Percentiles rank a stretch among this genome's conserved stretches.
Conservation (phyloP, 257 asterid species). For the Vinca minor region DNA sequence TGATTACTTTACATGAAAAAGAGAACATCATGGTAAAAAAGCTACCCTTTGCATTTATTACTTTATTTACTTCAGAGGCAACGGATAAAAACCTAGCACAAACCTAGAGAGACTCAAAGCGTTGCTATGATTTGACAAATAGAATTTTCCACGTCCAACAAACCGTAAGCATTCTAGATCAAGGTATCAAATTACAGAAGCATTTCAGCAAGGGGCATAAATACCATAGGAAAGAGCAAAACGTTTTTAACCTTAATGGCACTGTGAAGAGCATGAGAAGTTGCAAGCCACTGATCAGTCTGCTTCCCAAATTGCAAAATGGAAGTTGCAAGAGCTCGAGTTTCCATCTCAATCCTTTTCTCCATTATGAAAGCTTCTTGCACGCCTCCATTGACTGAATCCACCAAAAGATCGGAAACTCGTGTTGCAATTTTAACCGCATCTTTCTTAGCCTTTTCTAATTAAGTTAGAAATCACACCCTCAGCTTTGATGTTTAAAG, state of each 20-base stretch:
- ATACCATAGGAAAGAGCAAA: conserved; percentile 5
- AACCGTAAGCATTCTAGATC: not conserved
- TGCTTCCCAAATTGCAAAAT: conserved; percentile 59
- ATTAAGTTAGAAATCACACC: not conserved
- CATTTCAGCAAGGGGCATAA: not conserved
- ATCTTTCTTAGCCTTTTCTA: conserved; percentile 72
- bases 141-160: not conserved
- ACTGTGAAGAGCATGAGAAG: conserved; percentile 68
- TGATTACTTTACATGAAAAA: not conserved
- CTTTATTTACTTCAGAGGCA: not conserved
- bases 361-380: conserved; percentile 67
- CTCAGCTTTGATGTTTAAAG: not conserved
- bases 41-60: not conserved
- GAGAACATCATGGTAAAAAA: not conserved
- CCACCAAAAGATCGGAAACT: conserved; percentile 64
- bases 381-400: conserved; percentile 66
- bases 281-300: conserved; percentile 85
- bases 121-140: not conserved
- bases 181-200: not conserved
- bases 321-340: conserved; percentile 49
- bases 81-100: not conserved
- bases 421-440: conserved; percentile 46
- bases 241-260: conserved; percentile 59
- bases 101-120: not conserved
- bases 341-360: conserved; percentile 77